phyloP scores from a whole-genome alignment of 73 alveolate species.

The Paramecium caudatum region DNA sequence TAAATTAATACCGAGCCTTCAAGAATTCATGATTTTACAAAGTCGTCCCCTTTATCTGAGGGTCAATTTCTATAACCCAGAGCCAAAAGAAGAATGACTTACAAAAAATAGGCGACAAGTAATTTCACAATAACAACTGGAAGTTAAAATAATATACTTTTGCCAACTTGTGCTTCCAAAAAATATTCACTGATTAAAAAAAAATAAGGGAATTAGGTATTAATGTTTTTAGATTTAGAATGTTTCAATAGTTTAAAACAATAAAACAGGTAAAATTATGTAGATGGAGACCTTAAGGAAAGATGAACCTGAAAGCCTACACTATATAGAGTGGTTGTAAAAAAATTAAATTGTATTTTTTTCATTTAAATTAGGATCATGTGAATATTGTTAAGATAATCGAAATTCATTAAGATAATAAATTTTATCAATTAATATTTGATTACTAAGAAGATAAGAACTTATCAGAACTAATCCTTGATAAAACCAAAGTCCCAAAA shows the following conservation, averaged over 20 bases:
- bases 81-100: constrained; percentile 27
- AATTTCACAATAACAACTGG: background rate
- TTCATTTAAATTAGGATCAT: background rate
- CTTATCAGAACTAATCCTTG: background rate
- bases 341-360: background rate
- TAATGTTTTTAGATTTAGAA: background rate
- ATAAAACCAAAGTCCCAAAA: background rate
- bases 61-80: background rate
- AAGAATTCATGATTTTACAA: background rate
- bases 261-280: constrained; percentile 16
- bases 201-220: constrained; percentile 30
- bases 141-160: constrained; percentile 8
- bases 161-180: constrained; percentile 37
- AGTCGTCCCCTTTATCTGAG: constrained; percentile 16
- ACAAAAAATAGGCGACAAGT: constrained; percentile 15
- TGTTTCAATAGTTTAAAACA: constrained; percentile 13
- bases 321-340: constrained; percentile 13
- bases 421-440: background rate
- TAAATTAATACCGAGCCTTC: background rate
- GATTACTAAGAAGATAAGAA: constrained; percentile 11
- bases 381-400: background rate
- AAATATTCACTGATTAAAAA: constrained; percentile 46
- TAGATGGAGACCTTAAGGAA: background rate
- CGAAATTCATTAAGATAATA: constrained; percentile 9
- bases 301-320: background rate